phyloP scores from a whole-genome alignment of 2,329 filamentous ascomycete genomes.

The Huntiella bhutanensis region DNA sequence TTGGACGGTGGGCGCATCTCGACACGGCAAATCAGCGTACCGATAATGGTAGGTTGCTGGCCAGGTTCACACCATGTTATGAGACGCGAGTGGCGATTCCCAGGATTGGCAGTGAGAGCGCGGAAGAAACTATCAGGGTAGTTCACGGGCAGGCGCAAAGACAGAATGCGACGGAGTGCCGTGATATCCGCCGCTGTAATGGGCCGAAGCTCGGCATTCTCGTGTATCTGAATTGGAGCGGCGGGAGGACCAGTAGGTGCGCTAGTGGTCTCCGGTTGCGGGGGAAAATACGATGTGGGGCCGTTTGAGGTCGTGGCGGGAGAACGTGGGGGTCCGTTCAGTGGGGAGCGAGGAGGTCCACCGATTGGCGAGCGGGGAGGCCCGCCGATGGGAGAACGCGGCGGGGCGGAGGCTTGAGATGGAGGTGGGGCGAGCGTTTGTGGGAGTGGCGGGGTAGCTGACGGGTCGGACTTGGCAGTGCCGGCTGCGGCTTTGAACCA shows the following conservation, averaged over 20 bases:
- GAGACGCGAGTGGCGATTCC: slow-evolving; percentile 38
- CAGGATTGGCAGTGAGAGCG: slow-evolving; percentile 27
- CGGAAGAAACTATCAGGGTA: slow-evolving; percentile 48
- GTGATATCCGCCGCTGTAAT: slow-evolving; percentile 33
- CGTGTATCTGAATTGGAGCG: slow-evolving; percentile 20
- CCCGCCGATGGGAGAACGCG: slow-evolving; percentile 11
- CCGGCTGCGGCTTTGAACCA: slow-evolving; percentile 30
- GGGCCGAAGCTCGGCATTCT: slow-evolving; percentile 32
- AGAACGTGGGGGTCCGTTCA: slow-evolving; percentile 13
- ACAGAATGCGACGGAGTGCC: slow-evolving; percentile 43
- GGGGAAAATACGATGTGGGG: slow-evolving; percentile 10
- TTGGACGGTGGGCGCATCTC: slow-evolving; percentile 27
- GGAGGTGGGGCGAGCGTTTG: slow-evolving; percentile 13
- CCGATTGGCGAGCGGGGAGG: background rate
- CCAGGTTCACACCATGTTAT: slow-evolving; percentile 34
- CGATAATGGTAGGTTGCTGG: slow-evolving; percentile 30
- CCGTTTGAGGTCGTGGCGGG: slow-evolving; percentile 10
- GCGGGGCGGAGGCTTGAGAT: slow-evolving; percentile 12
- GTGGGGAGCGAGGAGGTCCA: slow-evolving; percentile 14
- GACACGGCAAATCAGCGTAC: slow-evolving; percentile 42
- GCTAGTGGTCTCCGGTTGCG: slow-evolving; percentile 4
- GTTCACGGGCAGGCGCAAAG: slow-evolving; percentile 42
- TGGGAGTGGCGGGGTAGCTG: slow-evolving; percentile 7
- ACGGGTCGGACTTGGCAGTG: slow-evolving; percentile 10
- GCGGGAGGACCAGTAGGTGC: slow-evolving; percentile 14